Conservation (phyloP, 306 rosid genomes). For the Urtica urens region DNA sequence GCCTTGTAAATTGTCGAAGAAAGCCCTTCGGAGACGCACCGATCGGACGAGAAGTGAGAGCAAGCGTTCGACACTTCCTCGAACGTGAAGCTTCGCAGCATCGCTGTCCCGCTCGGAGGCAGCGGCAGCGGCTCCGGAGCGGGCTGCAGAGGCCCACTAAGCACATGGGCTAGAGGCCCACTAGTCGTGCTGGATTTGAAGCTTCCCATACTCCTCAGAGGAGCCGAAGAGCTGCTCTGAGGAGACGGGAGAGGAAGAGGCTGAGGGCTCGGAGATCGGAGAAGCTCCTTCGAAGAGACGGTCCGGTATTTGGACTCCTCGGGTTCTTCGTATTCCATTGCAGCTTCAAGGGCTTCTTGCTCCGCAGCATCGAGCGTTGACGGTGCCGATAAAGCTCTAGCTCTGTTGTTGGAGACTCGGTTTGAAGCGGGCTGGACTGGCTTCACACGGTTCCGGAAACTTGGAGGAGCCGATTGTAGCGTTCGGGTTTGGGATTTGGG, state of each 20-base stretch:
- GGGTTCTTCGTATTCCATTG: constrained; percentile 62
- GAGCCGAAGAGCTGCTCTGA: constrained; percentile 30
- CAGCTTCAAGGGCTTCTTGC: constrained; percentile 50
- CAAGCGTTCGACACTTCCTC: constrained; percentile 85
- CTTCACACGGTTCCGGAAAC: constrained; percentile 89
- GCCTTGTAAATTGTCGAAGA: constrained; percentile 80
- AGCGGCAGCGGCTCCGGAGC: constrained; percentile 85
- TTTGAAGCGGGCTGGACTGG: constrained; percentile 50
- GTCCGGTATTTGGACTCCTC: constrained; percentile 55
- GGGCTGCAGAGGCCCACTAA: constrained; percentile 61
- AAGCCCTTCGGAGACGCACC: constrained; percentile 75
- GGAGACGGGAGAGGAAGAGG: constrained; percentile 98
- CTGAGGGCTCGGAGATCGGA: constrained; percentile 50
- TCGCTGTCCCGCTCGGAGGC: constrained; percentile 63
- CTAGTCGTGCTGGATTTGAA: constrained; percentile 58
- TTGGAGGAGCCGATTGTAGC: constrained; percentile 92
- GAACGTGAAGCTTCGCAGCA: constrained; percentile 47
- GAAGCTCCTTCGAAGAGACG: constrained; percentile 55
- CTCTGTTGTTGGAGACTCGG: constrained; percentile 37
- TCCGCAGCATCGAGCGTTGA: constrained; percentile 90
- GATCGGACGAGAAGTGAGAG: constrained; percentile 66
- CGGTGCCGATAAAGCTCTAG: constrained; percentile 80
- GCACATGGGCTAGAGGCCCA: constrained; percentile 50
- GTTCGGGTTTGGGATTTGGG: constrained; percentile 59
- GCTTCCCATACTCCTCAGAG: constrained; percentile 55